phyloP scores from a whole-genome alignment of 768 basidiomycete species.

The Leccinum subgranulosum region DNA sequence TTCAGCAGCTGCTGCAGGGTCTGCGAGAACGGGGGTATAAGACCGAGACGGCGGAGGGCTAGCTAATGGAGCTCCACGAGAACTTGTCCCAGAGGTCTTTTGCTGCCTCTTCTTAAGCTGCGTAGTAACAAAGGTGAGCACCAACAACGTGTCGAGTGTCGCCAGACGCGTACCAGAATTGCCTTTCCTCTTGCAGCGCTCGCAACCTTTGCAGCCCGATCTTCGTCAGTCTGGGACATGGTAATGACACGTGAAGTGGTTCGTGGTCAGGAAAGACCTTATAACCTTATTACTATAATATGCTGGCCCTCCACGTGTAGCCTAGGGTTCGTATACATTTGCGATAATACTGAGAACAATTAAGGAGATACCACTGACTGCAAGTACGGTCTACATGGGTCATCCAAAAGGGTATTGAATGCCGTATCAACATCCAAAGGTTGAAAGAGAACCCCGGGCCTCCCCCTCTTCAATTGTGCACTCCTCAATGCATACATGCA shows the following conservation, averaged over 20 bases:
- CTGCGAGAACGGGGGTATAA: slow-evolving; percentile 50
- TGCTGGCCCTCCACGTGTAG: background rate
- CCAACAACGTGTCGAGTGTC: background rate
- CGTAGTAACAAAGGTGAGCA: slow-evolving; percentile 3
- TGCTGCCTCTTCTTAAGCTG: slow-evolving; percentile 83
- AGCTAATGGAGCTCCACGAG: slow-evolving; percentile 32
- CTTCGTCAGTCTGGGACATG: slow-evolving; percentile 54
- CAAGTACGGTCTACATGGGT: no score
- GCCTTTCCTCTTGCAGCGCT: slow-evolving; percentile 85
- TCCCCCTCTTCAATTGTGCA: no score
- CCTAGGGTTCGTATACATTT: no score
- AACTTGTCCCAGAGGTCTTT: slow-evolving; percentile 46
- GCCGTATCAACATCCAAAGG: no score
- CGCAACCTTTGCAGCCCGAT: slow-evolving; percentile 78
- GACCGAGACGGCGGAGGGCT: slow-evolving; percentile 48
- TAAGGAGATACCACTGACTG: no score
- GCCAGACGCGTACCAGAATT: slow-evolving; percentile 47
- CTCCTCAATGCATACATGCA: no score
- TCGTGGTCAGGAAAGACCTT: slow-evolving; percentile 5
- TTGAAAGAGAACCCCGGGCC: no score
- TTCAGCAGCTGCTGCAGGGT: slow-evolving; percentile 32
- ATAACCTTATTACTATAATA: background rate
- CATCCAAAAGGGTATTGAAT: no score
- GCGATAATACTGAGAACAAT: no score
- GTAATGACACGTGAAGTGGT: slow-evolving; percentile 5